Conservation (phyloP, 805 yeast species). For the Metschnikowia rubicola region DNA sequence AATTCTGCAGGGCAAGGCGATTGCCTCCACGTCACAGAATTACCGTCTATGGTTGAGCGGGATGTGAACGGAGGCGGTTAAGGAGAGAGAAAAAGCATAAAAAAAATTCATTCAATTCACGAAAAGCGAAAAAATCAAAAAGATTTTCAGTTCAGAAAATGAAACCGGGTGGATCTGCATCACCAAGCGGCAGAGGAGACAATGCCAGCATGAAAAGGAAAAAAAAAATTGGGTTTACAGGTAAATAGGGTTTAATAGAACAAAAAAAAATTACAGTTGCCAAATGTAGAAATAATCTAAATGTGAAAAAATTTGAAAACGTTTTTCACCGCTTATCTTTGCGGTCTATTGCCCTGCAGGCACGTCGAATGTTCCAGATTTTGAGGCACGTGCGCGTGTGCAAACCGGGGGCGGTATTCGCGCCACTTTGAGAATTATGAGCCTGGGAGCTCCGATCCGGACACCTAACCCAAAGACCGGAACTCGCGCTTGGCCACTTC, state of each 20-base stretch:
- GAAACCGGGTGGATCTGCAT: background rate
- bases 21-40: conserved; percentile 33
- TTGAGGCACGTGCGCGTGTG: conserved; percentile 4
- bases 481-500: too few relatives aligned
- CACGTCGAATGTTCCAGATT: conserved; percentile 6
- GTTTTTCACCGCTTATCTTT: background rate
- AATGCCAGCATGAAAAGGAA: conserved; percentile 2
- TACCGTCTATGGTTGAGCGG: conserved; percentile 40
- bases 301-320: background rate
- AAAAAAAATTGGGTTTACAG: conserved; percentile 3
- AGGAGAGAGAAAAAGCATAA: background rate
- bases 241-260: conserved; percentile 5
- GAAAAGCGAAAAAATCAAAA: background rate
- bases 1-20: conserved; percentile 13
- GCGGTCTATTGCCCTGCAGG: background rate
- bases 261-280: background rate
- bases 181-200: background rate
- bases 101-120: background rate
- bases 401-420: conserved; percentile 2
- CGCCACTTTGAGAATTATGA: background rate
- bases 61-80: conserved; percentile 4
- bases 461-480: too few relatives aligned
- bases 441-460: too few relatives aligned
- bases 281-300: too few relatives aligned
- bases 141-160: background rate